Base-by-base conservation (phyloP, 2,329 filamentous ascomycete genomes). In the Diaporthe ilicicola region DNA sequence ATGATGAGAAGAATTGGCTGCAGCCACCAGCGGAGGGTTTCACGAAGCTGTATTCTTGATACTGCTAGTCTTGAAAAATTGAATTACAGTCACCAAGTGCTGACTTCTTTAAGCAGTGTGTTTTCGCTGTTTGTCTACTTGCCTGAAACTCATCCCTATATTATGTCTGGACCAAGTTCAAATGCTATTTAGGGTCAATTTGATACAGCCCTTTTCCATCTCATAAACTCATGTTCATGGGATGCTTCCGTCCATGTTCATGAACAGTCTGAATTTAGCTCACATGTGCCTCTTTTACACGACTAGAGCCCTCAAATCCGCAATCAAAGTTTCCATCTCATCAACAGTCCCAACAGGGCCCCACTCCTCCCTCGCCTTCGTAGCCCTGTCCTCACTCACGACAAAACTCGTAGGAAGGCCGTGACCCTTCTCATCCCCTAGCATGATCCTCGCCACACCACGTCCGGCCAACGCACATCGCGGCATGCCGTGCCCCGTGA, bases 1-100 rank as follows among this genome's bases (percentile, higher is more conserved):
- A 98, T 81, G 96, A 98, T 81, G 88, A 88, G 82, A 87, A 87
- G 82, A 99, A 99, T 82, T 98, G 96, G 96, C 82, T 99, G 80
- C 95, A 98, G 84, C 94, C 95, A 70, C 92, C 94, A 0, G 84
- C 86, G 50, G 88, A 89, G 51, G 95, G 94, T 0, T 98, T 99
- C 78, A 95, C 92, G 8, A 92, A 83, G 79, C 78, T 95, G 73
- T 90, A 84, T 59, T 74, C 75, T 4, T 84, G 79, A 54, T 59
- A 39, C 3, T n/a, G 4, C n/a, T 22, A 4, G 22, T 19, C n/a
- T 24, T n/a, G 3, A 24, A 24, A 7, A 50, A 37, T 22, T 19
- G 3, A 17, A 1, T 10, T 24, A 4, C 7, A 32, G 19, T 1
- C 56, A 19, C 19, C 37, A 59, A 19, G 3, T 29, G 17, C 10